Base-by-base conservation (phyloP, 164 flowering plant species). In the Magnolia changhungtana region DNA sequence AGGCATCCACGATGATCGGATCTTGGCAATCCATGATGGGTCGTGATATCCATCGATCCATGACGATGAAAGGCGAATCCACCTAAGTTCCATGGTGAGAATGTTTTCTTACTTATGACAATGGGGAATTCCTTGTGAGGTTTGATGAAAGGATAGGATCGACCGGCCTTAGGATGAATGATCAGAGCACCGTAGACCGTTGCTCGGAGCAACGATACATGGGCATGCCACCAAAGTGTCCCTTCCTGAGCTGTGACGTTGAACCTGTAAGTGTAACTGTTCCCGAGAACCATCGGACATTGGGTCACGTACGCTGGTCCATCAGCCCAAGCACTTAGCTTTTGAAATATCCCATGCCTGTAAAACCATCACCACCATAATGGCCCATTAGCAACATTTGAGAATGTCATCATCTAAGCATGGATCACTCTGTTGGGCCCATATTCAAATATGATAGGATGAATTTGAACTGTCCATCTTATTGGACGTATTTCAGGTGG, bases 281-380 rank as follows among this genome's bases (percentile, higher is more conserved):
- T 76, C 21, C 83, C 81, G 0, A 81, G 83, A 9, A 20, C 58
- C 1, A 83, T 80, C 2, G 85, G 83, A 29, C 85, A 83, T 24
- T 81, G 85, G 31, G 83, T 80, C 7, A 75, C 76, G 19, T 73
- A 78, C 3, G 37, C 76, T 14, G 81, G 78, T 4, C 85, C 85
- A 29, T 83, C 83, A 0, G 79, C 75, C 83, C 83, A 83, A 3
- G 71, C 72, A 10, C 69, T 83, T 5, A 45, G 45, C 29, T 55
- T 58, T 72, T 81, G 83, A 65, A 73, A 80, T 18, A 83, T 19
- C 5, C 83, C 85, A 64, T 83, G 85, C 85, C 85, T 81, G 71
- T 31, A 78, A 55, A 55, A 37, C 45, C 6, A 37, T 37, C 45
- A 4, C 45, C 45, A 37, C 45, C 45, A 37, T 37, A 37, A 37